Conservation (phyloP, 1,284 basidiomycete genomes). For the Heterobasidion parviporum region DNA sequence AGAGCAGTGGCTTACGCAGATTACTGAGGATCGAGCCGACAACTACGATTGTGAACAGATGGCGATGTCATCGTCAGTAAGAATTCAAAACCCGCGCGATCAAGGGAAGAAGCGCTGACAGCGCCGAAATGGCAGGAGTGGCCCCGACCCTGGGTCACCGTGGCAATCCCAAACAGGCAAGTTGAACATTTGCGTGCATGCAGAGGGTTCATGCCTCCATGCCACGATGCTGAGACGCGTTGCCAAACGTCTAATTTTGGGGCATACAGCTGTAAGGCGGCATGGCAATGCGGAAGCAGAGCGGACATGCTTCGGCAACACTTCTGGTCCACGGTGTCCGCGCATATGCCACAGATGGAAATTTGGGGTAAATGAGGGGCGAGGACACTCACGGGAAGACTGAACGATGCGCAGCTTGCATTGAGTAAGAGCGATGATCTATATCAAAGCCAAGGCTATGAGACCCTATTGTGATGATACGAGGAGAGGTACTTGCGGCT, state of each 20-base stretch:
- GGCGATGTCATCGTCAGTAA: constrained; percentile 69
- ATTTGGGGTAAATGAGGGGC: not conserved
- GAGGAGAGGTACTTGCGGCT: constrained; percentile 38
- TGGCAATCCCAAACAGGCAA: too few species aligned
- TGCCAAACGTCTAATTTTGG: too few species aligned
- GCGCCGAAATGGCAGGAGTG: too few species aligned
- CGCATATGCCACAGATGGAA: too few species aligned
- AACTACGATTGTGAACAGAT: constrained; percentile 72
- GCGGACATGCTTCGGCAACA: too few species aligned
- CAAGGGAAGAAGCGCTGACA: not conserved
- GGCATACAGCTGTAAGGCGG: too few species aligned
- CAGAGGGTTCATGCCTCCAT: too few species aligned
- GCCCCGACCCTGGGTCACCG: too few species aligned
- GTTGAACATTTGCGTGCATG: too few species aligned
- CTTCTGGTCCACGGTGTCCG: too few species aligned
- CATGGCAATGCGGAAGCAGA: too few species aligned
- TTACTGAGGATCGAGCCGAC: constrained; percentile 77
- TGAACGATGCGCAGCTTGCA: constrained; percentile 82
- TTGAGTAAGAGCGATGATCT: constrained; percentile 78
- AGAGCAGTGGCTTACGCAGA: constrained; percentile 41
- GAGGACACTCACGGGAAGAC: constrained; percentile 55
- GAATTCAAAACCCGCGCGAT: constrained; percentile 11
- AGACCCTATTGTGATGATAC: not conserved
- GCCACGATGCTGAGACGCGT: too few species aligned
- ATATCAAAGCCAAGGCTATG: constrained; percentile 8